A percentile compares a stretch with the other conserved stretches of the same genome.
phyloP scores from a whole-genome alignment of 768 basidiomycete genomes.

The Collybia sordida region DNA sequence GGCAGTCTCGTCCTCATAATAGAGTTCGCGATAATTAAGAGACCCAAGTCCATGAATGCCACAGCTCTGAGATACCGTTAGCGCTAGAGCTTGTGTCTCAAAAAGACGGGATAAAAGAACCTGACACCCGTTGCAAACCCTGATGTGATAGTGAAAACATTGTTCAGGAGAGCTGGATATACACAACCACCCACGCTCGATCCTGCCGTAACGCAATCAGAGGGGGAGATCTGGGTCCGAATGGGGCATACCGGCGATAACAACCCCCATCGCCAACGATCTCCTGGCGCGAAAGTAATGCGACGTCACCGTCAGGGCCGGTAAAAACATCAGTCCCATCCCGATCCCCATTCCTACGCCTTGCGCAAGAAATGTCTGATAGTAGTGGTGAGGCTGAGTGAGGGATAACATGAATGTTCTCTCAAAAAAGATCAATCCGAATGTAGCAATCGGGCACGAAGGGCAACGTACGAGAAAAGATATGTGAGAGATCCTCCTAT shows the following conservation, averaged over 20 bases:
- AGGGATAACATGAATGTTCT: constrained; percentile 54
- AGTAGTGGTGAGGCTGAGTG: constrained; percentile 44
- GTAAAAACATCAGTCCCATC: constrained; percentile 55
- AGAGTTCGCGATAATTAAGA: constrained; percentile 42
- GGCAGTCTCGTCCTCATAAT: constrained; percentile 43
- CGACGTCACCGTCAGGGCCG: constrained; percentile 48
- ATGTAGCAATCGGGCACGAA: neutral
- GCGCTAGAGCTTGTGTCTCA: constrained; percentile 19
- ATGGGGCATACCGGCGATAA: constrained; percentile 40
- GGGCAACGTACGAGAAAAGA: constrained; percentile 36
- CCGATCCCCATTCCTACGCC: constrained; percentile 58
- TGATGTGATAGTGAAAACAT: constrained; percentile 33
- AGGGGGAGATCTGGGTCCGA: neutral
- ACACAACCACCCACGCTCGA: constrained; percentile 50
- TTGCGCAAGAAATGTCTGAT: constrained; percentile 55
- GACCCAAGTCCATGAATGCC: constrained; percentile 42
- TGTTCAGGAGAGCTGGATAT: constrained; percentile 53
- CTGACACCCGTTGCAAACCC: constrained; percentile 46
- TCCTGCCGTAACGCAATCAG: constrained; percentile 20
- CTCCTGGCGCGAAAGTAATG: constrained; percentile 52
- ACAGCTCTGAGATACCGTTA: constrained; percentile 33
- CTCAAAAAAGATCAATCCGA: neutral
- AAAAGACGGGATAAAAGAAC: constrained; percentile 22
- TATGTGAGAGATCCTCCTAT: constrained; percentile 38
- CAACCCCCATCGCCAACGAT: constrained; percentile 55